A percentile compares a stretch with the other conserved stretches of the same genome.
These are phyloP conservation scores for Batkoa obscura DNA, from an alignment of 371 early-diverging fungal genomes.

Conservation along the genomic window DNA sequence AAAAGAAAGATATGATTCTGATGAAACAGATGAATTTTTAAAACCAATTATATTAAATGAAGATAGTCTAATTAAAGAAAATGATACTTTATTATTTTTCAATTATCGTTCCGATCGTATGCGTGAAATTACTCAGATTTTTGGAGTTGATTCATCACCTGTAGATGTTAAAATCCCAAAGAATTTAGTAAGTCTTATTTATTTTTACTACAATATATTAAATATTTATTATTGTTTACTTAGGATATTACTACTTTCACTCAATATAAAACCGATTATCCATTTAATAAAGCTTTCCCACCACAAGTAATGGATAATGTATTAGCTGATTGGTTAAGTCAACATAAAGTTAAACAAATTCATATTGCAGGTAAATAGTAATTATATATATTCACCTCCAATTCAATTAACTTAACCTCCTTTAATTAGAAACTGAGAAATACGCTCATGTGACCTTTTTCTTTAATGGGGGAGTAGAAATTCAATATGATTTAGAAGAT, in stretches of 20 bases:
- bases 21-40: slow-evolving; percentile 95
- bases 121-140: slow-evolving; percentile 84
- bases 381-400: background rate
- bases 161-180: slow-evolving; percentile 62
- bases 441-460: slow-evolving; percentile 99
- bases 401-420: background rate
- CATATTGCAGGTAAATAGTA: slow-evolving; percentile 50
- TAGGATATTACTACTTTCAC: slow-evolving; percentile 84
- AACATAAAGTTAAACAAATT: slow-evolving; percentile 67
- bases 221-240: background rate
- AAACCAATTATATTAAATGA: slow-evolving; percentile 83
- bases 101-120: slow-evolving; percentile 98
- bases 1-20: slow-evolving; percentile 59
- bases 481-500: slow-evolving; percentile 68
- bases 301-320: slow-evolving; percentile 93
- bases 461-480: slow-evolving; percentile 98
- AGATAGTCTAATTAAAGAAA: slow-evolving; percentile 53
- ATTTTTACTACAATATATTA: background rate
- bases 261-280: slow-evolving; percentile 90
- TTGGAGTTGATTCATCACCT: slow-evolving; percentile 79
- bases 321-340: slow-evolving; percentile 89
- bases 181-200: slow-evolving; percentile 27
- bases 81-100: slow-evolving; percentile 79
- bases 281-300: slow-evolving; percentile 83
- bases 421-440: slow-evolving; percentile 90